phyloP scores from a whole-genome alignment of 2,329 filamentous ascomycete species.

The Colletotrichum lentis region DNA sequence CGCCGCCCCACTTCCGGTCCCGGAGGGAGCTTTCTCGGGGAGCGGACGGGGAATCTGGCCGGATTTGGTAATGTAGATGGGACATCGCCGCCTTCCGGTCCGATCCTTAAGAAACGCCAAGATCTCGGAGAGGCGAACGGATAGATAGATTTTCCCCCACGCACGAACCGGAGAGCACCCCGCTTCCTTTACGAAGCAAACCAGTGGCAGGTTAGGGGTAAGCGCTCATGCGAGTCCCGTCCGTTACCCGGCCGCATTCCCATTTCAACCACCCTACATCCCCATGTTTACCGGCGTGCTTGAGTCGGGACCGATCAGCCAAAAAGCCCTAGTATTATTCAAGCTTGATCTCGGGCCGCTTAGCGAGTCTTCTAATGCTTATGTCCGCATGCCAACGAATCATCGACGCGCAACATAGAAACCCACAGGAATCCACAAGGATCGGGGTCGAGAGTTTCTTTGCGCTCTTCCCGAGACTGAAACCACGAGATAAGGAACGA shows the following conservation, averaged over 20 bases:
- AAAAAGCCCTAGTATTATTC: slow-evolving; percentile 5
- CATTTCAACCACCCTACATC: background rate
- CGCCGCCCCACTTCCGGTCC: slow-evolving; percentile 10
- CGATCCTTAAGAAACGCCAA: slow-evolving; percentile 5
- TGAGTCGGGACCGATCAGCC: background rate
- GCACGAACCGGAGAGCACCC: background rate
- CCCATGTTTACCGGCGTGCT: background rate
- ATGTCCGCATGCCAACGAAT: slow-evolving; percentile 5
- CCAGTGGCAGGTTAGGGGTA: background rate
- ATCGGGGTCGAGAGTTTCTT: slow-evolving; percentile 1
- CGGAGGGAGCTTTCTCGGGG: background rate
- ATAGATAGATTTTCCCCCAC: slow-evolving; percentile 2
- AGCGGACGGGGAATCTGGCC: background rate
- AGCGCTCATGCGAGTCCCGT: slow-evolving; percentile 8
- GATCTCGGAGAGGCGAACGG: background rate
- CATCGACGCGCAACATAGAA: slow-evolving; percentile 6
- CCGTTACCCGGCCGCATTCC: background rate
- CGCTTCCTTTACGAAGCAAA: slow-evolving; percentile 14
- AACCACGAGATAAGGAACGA: slow-evolving; percentile 12
- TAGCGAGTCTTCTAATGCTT: background rate
- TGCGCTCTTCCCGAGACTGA: slow-evolving; percentile 13
- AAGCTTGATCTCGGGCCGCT: slow-evolving; percentile 1
- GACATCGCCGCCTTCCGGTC: background rate
- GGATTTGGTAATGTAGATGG: background rate
- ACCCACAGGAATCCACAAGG: slow-evolving; percentile 1